Evolutionary conservation across 129 eudicot species (phyloP), one percentile per base, ranked within the genome.

Genomic region (Flaveria linearis): DNA sequence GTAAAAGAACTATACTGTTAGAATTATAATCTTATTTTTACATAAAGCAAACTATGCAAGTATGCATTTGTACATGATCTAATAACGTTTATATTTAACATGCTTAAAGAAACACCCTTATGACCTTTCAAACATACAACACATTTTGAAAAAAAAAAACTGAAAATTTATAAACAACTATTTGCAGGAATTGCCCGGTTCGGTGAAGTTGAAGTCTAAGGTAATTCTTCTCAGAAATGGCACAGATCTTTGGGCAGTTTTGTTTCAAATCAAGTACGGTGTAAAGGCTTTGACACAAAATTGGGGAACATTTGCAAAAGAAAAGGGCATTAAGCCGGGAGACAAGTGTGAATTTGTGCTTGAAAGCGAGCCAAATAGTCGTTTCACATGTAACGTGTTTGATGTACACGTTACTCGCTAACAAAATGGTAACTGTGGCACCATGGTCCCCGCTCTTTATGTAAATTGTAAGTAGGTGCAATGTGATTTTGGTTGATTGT

Each of bases 111-210:
- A 30, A 22, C 43, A 62, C 68, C 22, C 30, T 5, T 61, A 61
- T 26, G 68, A 26, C 18, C 67, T 61, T 58, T 58, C 11, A 23
- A 25, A 11, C 7, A 15, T 25, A 61, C 28, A 61, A 25, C 41
- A 13, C 9, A 5, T 5, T 30, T 30, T 63, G 46, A 33, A 11
- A 63, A 26, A 60, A 28, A 26, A 26, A 25, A 26, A 25, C 14
- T 63, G n/a, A 26, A 61, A 10, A 14, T 1, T 12, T 12, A 36
- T 36, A 41, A 66, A n/a, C 30, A 9, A 77, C 69, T 16, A 55
- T 41, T 22, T 68, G 82, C 86, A 86, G 90, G 90, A 81, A 72
- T 43, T 86, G 68, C 82, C 87, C 15, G 26, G 53, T 46, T 36
- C 68, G 75, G 46, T 30, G 22, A 78, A 74, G 33, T 14, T 46